Conservation (phyloP, 495 filamentous ascomycete species). For the Tuber calosporum region DNA sequence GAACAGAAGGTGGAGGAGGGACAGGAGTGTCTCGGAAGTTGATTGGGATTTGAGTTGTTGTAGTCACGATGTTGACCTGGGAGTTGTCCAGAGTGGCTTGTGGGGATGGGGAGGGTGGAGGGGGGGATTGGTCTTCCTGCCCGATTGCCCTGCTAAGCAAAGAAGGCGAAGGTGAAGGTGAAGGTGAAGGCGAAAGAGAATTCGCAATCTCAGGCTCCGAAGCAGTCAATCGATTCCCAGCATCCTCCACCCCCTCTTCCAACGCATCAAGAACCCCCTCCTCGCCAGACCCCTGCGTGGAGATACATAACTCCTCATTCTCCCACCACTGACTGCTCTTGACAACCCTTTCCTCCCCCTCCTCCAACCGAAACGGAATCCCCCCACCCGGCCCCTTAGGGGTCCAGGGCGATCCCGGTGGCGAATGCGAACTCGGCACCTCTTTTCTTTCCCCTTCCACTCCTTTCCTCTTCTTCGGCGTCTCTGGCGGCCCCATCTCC, state of each 20-base stretch:
- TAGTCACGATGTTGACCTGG: not conserved
- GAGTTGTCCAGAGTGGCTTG: not conserved
- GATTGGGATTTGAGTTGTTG: not conserved
- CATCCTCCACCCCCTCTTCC: no score
- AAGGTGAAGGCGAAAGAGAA: not conserved
- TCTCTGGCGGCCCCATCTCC: constrained; percentile 13
- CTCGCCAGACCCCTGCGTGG: constrained; percentile 1
- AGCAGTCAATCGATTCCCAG: not conserved
- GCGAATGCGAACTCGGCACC: constrained; percentile 34
- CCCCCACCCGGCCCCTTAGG: not conserved
- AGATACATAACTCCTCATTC: constrained; percentile 27
- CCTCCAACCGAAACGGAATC: not conserved
- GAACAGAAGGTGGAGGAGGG: not conserved
- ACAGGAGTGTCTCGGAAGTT: not conserved
- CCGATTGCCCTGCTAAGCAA: not conserved
- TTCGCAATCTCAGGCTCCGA: not conserved
- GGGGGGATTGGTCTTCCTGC: not conserved
- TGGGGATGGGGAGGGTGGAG: not conserved
- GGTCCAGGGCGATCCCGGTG: constrained; percentile 29
- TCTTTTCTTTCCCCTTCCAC: not conserved
- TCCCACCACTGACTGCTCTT: constrained; percentile 41
- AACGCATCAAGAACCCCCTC: not conserved
- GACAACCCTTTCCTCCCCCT: constrained; percentile 13
- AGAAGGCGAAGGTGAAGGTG: not conserved
- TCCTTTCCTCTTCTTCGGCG: constrained; percentile 12